Conservation (phyloP, 2,329 filamentous ascomycete species). For the Neophaeococcomyces aloes region DNA sequence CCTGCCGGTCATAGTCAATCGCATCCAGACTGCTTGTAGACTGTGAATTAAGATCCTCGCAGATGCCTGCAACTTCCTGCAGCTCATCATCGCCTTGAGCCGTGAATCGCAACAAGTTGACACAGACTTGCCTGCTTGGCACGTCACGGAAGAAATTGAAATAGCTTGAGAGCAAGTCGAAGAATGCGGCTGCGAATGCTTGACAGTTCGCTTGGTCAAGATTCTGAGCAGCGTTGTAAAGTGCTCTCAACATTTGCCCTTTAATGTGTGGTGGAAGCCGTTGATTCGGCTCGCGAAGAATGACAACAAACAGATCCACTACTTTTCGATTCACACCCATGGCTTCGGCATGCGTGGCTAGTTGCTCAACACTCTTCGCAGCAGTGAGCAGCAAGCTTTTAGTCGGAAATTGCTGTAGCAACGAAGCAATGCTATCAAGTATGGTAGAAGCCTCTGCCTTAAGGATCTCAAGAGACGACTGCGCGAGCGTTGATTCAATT, state of each 20-base stretch:
- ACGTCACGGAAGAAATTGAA: constrained; percentile 87
- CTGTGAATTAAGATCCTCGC: constrained; percentile 71
- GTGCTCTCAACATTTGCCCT: constrained; percentile 14
- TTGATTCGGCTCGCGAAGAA: constrained; percentile 48
- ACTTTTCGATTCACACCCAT: constrained; percentile 9
- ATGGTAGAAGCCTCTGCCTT: constrained; percentile 37
- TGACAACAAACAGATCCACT: constrained; percentile 23
- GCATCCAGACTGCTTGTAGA: constrained; percentile 64
- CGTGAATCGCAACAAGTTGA: constrained; percentile 61
- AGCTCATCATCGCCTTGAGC: constrained; percentile 53
- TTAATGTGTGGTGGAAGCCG: constrained; percentile 15
- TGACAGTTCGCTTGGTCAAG: constrained; percentile 30
- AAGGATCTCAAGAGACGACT: constrained; percentile 10
- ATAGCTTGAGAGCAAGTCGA: constrained; percentile 63
- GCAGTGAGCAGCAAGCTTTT: constrained; percentile 15
- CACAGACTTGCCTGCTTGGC: constrained; percentile 62
- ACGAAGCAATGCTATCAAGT: constrained; percentile 68
- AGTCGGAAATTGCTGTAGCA: constrained; percentile 40
- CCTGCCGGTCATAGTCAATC: constrained; percentile 74
- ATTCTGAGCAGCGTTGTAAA: constrained; percentile 9
- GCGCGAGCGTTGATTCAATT: constrained; percentile 52
- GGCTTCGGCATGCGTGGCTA: constrained; percentile 14
- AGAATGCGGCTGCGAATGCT: constrained; percentile 55
- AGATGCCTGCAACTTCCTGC: constrained; percentile 55
- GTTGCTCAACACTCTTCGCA: constrained; percentile 12